phyloP scores from a whole-genome alignment of 805 yeast species.

The Starmerella vaccinii region DNA sequence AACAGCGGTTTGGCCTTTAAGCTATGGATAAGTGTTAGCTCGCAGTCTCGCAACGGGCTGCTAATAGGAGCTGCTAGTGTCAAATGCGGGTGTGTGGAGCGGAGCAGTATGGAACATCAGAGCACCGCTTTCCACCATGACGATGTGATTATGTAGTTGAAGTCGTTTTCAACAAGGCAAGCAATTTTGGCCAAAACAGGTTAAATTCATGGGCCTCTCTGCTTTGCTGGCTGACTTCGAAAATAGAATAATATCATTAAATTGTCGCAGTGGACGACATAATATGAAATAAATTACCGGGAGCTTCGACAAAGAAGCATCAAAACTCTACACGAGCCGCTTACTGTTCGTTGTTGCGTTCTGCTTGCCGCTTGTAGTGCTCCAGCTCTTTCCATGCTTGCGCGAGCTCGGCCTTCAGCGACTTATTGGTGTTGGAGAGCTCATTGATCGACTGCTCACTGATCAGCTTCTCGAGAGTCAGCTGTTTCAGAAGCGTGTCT shows the following conservation, averaged over 20 bases:
- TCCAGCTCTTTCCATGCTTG: conserved; percentile 89
- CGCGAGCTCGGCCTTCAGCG: conserved; percentile 76
- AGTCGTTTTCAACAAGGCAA: no score
- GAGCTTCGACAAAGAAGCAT: background rate
- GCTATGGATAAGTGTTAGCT: no score
- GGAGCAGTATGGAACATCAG: no score
- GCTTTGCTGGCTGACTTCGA: no score
- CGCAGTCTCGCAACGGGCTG: no score
- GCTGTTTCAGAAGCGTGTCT: conserved; percentile 79
- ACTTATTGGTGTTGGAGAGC: conserved; percentile 73
- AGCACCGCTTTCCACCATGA: no score
- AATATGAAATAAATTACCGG: background rate
- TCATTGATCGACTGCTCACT: conserved; percentile 88
- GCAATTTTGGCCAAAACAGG: no score
- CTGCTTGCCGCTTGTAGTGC: conserved; percentile 47
- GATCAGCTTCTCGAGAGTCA: conserved; percentile 85
- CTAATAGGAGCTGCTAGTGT: no score
- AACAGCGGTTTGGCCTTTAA: no score
- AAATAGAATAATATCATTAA: background rate
- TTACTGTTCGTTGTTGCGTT: conserved; percentile 5
- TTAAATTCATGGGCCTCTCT: no score
- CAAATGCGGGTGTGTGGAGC: no score
- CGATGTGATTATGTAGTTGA: no score
- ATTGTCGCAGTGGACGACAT: background rate
- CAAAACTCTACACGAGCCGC: background rate